These are phyloP conservation scores for Xylariaceae sp. DNA, from an alignment of 2,329 filamentous ascomycete species.

Conservation along the genomic window DNA sequence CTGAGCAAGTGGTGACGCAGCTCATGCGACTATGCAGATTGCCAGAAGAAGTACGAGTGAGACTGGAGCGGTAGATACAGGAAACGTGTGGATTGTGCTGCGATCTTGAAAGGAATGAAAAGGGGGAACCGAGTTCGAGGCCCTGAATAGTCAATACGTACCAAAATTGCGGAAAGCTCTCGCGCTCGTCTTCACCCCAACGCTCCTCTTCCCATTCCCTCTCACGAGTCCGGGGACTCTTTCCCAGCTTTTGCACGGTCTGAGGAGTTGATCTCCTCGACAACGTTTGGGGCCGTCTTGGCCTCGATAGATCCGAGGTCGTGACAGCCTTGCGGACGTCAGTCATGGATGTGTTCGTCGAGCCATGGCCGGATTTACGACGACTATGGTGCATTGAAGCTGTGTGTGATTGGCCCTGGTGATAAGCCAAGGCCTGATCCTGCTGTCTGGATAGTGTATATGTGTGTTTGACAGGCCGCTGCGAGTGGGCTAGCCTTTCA, in stretches of 20 bases:
- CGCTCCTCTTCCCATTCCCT: slow-evolving; percentile 52
- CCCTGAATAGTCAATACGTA: slow-evolving; percentile 44
- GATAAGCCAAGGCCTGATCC: slow-evolving; percentile 11
- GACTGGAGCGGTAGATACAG: slow-evolving; percentile 9
- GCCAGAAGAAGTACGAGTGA: slow-evolving; percentile 20
- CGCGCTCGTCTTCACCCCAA: slow-evolving; percentile 59
- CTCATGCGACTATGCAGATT: slow-evolving; percentile 14
- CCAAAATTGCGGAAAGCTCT: slow-evolving; percentile 69
- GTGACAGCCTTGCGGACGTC: slow-evolving; percentile 56
- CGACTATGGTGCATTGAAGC: slow-evolving; percentile 58
- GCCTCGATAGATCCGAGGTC: slow-evolving; percentile 49
- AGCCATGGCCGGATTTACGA: slow-evolving; percentile 58
- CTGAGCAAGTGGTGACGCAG: slow-evolving; percentile 31
- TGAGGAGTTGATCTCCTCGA: slow-evolving; percentile 47
- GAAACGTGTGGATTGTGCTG: slow-evolving; percentile 23
- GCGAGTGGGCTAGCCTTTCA: slow-evolving; percentile 22
- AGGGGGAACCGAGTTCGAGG: slow-evolving; percentile 5
- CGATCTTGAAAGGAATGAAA: slow-evolving; percentile 24
- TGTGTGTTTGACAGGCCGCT: slow-evolving; percentile 7
- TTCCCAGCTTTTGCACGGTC: slow-evolving; percentile 51
- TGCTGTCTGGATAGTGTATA: slow-evolving; percentile 16
- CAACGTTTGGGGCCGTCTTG: slow-evolving; percentile 51
- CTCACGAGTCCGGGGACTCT: slow-evolving; percentile 54
- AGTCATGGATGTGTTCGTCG: slow-evolving; percentile 56
- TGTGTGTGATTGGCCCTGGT: slow-evolving; percentile 29